A percentile compares a stretch with the other conserved stretches of the same genome.
Conservation (phyloP, 2,329 filamentous ascomycete genomes). For the Pseudocercospora eumusae region DNA sequence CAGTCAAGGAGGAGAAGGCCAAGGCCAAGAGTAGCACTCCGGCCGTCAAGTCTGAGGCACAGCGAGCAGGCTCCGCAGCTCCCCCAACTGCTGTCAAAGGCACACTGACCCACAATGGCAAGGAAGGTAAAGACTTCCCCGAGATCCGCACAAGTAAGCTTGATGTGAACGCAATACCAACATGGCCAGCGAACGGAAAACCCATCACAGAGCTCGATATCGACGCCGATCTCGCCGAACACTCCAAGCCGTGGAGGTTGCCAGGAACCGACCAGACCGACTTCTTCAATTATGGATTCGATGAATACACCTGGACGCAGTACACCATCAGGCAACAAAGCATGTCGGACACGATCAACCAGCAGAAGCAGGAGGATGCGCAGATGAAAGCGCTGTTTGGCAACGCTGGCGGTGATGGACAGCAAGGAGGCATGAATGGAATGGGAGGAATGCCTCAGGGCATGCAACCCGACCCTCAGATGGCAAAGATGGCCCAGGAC, state of each 20-base stretch:
- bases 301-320: constrained; percentile 96
- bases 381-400: constrained; percentile 63
- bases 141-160: constrained; percentile 74
- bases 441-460: constrained; percentile 37
- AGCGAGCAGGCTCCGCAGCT: constrained; percentile 24
- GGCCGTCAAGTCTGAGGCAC: constrained; percentile 16
- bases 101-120: constrained; percentile 49
- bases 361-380: constrained; percentile 72
- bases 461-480: constrained; percentile 51
- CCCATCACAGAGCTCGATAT: constrained; percentile 64
- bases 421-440: constrained; percentile 32
- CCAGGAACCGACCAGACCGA: constrained; percentile 93
- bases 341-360: constrained; percentile 73
- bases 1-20: constrained; percentile 21
- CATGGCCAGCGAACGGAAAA: constrained; percentile 68
- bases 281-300: constrained; percentile 99
- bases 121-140: constrained; percentile 63
- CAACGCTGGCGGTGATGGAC: constrained; percentile 32
- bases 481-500: constrained; percentile 57
- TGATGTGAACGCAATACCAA: constrained; percentile 79
- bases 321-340: constrained; percentile 88
- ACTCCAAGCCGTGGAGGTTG: constrained; percentile 90
- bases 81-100: constrained; percentile 37
- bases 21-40: constrained; percentile 25
- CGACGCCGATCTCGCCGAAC: constrained; percentile 60